Evolutionary conservation across 2,329 filamentous ascomycete genomes (phyloP).

Genomic region (Sporothrix protearum): DNA sequence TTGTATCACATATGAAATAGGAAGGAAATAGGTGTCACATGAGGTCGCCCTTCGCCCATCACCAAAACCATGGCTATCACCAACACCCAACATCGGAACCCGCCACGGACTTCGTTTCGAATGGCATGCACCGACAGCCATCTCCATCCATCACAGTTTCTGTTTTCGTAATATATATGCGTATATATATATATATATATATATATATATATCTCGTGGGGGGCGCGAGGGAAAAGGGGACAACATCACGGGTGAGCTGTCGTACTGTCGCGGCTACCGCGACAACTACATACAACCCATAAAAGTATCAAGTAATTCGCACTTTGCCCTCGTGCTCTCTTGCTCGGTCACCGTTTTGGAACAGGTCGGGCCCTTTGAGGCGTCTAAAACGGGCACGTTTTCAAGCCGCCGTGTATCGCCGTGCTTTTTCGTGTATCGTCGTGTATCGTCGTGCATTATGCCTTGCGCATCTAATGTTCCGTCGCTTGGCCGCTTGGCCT

Average conservation of each 20-base stretch:
- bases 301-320: background rate
- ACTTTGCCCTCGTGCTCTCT: background rate
- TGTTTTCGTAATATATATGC: too few species aligned
- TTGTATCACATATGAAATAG: background rate
- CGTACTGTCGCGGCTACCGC: background rate
- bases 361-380: background rate
- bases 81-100: background rate
- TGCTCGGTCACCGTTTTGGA: constrained; percentile 7
- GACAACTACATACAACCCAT: background rate
- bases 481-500: background rate
- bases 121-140: background rate
- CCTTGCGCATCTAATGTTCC: background rate
- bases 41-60: background rate
- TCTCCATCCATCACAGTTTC: background rate
- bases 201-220: background rate
- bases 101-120: background rate
- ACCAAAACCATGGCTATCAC: background rate
- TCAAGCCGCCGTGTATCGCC: background rate
- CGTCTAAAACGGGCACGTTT: background rate
- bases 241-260: background rate
- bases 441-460: too few species aligned
- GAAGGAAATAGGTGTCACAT: background rate
- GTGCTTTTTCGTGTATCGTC: too few species aligned
- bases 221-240: background rate
- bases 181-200: too few species aligned